Conservation (phyloP, 2,329 filamentous ascomycete genomes). For the Exophiala sideris region DNA sequence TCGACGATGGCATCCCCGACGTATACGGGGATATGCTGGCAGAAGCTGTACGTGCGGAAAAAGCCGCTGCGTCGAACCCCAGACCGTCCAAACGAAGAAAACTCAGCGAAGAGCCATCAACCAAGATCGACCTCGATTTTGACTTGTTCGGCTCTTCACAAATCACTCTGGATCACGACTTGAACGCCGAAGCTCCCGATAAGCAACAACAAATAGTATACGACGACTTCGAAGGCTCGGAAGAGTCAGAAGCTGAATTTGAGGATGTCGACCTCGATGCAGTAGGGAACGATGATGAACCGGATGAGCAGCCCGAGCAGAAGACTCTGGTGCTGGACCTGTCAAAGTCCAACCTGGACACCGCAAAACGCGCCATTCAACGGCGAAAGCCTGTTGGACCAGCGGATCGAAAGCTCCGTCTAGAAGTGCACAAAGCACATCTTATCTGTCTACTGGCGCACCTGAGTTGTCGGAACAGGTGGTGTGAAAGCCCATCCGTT, state of each 20-base stretch:
- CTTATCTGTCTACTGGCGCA: constrained; percentile 79
- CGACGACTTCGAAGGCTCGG: constrained; percentile 55
- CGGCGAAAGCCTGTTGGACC: constrained; percentile 54
- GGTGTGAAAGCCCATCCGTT: constrained; percentile 75
- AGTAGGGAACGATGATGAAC: constrained; percentile 34
- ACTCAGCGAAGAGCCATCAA: constrained; percentile 31
- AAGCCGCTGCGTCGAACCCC: constrained; percentile 33
- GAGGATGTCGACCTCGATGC: constrained; percentile 50
- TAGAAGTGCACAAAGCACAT: constrained; percentile 83
- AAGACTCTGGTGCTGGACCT: constrained; percentile 37
- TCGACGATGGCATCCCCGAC: constrained; percentile 34
- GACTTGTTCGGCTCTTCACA: constrained; percentile 15
- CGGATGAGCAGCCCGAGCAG: constrained; percentile 36
- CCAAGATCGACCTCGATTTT: constrained; percentile 22
- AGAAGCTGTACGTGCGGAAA: constrained; percentile 30
- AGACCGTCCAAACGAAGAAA: constrained; percentile 40
- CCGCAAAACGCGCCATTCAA: constrained; percentile 16
- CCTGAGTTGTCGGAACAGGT: constrained; percentile 72
- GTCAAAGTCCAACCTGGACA: constrained; percentile 18
- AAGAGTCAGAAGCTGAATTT: constrained; percentile 58
- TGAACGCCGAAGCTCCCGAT: not conserved
- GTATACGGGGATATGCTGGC: constrained; percentile 43
- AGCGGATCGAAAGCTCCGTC: constrained; percentile 58
- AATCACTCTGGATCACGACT: constrained; percentile 11
- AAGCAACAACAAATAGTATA: constrained; percentile 37